Base-by-base conservation (phyloP, 2,329 filamentous ascomycete genomes). In the Penicillium paneum region DNA sequence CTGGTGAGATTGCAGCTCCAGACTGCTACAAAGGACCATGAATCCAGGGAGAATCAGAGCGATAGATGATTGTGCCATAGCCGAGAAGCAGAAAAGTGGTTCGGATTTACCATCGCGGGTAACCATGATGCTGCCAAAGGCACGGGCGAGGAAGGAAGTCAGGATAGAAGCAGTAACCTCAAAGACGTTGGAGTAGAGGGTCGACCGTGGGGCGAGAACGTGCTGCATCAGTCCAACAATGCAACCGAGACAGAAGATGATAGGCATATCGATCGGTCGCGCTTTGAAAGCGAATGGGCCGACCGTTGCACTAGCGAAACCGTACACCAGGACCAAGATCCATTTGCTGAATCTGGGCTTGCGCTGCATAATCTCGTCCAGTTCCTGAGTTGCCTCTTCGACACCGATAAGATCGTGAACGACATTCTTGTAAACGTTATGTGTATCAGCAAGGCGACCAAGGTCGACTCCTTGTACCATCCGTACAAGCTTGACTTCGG, bases 201-300 rank as follows among this genome's bases (percentile, higher is more conserved):
- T 84, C 13, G 90, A 94, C 15, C 80, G 83, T 0, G 90, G 89
- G 0, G 90, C 87, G 4, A 91, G 76, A 36, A 91, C 82, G 12
- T 94, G 82, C 65, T 95, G 90, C 52, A 96, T 78, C 50, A 86
- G 75, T 1, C 90, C 91, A 2, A 95, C 79, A 19, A 93, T 76
- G 64, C 83, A 87, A 5, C 91, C 91, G 0, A 96, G 80, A 1
- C 90, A 57, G 70, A 95, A 95, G 41, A 87, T 85, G 29, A 93
- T 81, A 0, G 89, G 90, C 61, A 95, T 77, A 67, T 96, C 91
- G 65, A 94, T 89, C 40, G 87, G 83, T 3, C 90, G 83, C 3
- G 88, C 89, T 52, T 85, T 78, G 65, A 95, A 96, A 11, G 89
- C 89, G 66, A 95, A 95, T 0, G 90, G 90, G 0, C 88, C 90